A percentile compares a stretch with the other conserved stretches of the same genome.
phyloP scores from a whole-genome alignment of 2,329 filamentous ascomycete species.

The Verticillium longisporum region DNA sequence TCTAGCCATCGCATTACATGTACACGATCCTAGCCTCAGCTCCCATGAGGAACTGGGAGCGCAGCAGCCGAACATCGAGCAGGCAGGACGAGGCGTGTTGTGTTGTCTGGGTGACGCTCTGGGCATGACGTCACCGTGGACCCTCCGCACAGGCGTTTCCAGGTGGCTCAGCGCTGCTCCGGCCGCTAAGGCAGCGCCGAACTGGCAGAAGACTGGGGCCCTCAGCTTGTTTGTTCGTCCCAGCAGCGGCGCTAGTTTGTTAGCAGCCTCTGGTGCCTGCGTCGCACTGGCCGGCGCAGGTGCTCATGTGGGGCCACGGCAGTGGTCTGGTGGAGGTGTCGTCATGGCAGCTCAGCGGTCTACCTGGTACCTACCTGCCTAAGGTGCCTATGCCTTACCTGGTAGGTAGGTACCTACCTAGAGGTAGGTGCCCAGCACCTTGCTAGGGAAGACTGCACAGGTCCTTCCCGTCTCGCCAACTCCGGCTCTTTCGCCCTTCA shows the following conservation, averaged over 20 bases:
- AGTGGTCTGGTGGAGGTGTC: slow-evolving; percentile 10
- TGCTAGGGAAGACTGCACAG: no score
- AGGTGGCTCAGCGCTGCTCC: slow-evolving; percentile 1
- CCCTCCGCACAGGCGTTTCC: background rate
- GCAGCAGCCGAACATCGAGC: no score
- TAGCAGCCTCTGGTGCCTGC: no score
- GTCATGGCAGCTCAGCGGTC: slow-evolving; percentile 7
- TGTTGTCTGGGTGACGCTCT: background rate
- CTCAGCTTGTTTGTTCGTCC: background rate
- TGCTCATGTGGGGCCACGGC: background rate
- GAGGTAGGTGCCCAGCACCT: no score
- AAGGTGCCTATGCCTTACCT: no score
- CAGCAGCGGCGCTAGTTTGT: background rate
- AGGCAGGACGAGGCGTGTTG: no score
- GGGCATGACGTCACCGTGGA: background rate
- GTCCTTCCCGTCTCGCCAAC: no score
- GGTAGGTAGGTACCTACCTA: background rate
- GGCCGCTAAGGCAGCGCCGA: background rate
- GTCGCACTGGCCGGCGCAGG: background rate
- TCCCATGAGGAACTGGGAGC: no score
- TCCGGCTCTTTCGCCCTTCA: no score
- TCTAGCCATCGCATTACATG: no score
- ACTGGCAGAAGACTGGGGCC: background rate
- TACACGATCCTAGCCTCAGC: no score
- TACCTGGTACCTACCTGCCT: no score